Base-by-base conservation (phyloP, 345 rosid species). In the Kandelia obovata region DNA sequence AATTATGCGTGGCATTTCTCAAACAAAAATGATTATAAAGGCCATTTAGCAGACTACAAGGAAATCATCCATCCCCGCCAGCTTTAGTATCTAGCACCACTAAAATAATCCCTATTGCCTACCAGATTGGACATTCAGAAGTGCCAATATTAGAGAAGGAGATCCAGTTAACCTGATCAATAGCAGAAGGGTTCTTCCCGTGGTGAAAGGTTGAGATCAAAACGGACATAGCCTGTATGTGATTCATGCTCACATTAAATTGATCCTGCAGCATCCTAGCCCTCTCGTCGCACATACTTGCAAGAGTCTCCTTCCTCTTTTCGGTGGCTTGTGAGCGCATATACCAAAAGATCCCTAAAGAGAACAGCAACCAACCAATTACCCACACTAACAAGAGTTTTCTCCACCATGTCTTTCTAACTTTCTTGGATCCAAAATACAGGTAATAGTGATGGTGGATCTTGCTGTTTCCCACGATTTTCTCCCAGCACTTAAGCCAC, bases 201-300 rank as follows among this genome's bases (percentile, higher is more conserved):
- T 94, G 98, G 84, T 94, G 97, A 67, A 94, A 94, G 57, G 92
- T 88, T 60, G 97, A 85, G 84, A 94, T 94, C 83, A 91, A 82
- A 76, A 94, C 89, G 62, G 98, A 89, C 90, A 94, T 91, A 31
- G 97, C 98, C 71, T 94, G 98, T 35, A 94, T 83, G 83, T 94
- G 98, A 77, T 94, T 94, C 98, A 94, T 79, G 81, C 98, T 94
- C 32, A 94, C 98, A 81, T 94, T 94, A 78, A 94, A 94, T 79
- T 94, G 98, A 83, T 94, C 98, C 78, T 91, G 98, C 23, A 94
- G 76, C 98, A 94, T 91, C 80, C 98, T 83, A 67, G 98, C 96
- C 72, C 98, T 89, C 81, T 91, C 96, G 69, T 91, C 98, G 63
- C 98, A 94, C 98, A 94, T 89, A 64, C 92, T 89, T 37, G 81